Evolutionary conservation across 768 basidiomycete genomes (phyloP).

Genomic region (Lentinula sp.): DNA sequence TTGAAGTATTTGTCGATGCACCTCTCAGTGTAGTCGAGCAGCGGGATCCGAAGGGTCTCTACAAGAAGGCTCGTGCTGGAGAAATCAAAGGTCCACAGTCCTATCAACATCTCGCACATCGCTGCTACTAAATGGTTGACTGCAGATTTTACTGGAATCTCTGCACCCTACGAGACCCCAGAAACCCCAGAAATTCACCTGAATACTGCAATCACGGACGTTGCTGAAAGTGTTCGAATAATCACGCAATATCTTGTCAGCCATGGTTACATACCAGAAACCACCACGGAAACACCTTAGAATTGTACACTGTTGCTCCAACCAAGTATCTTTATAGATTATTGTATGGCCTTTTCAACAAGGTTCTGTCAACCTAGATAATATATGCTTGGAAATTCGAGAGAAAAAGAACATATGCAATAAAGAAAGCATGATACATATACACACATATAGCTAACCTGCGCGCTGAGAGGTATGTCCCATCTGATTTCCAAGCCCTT

Average conservation of each 20-base stretch:
- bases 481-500: conserved; percentile 82
- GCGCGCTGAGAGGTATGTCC: conserved; percentile 5
- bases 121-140: background rate
- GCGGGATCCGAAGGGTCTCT: conserved; percentile 95
- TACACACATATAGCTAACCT: background rate
- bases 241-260: conserved; percentile 76
- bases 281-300: background rate
- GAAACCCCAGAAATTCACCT: conserved; percentile 85
- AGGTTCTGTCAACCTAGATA: background rate
- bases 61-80: conserved; percentile 93
- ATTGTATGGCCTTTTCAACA: background rate
- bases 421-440: background rate
- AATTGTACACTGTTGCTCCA: background rate
- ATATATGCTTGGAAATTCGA: no score
- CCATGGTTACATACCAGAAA: conserved; percentile 47
- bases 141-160: conserved; percentile 97
- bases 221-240: conserved; percentile 69
- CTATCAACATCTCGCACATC: background rate
- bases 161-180: conserved; percentile 94
- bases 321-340: background rate
- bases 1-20: conserved; percentile 95
- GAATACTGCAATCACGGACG: conserved; percentile 74
- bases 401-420: background rate
- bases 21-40: conserved; percentile 83
- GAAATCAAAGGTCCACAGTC: conserved; percentile 79